Base-by-base conservation (phyloP, 2,329 filamentous ascomycete genomes). In the Xylariaceae sp. region DNA sequence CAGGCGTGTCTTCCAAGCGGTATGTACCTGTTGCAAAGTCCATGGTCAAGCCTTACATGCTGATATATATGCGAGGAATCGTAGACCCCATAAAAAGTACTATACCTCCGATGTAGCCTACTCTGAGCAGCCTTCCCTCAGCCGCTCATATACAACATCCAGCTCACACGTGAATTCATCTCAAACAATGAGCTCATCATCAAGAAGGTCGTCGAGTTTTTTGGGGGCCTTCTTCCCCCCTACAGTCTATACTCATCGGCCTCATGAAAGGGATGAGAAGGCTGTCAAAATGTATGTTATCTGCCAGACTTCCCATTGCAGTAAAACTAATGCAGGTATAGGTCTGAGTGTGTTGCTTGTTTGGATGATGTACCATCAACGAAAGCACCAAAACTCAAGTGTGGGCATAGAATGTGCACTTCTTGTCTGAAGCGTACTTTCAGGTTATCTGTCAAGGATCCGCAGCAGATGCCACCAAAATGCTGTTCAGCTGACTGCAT, bases 331-430 rank as follows among this genome's bases (percentile, higher is more conserved):
- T 36, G 34, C 11, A 37, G 31, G 26, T 40, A 37, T 52, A 89
- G 83, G 44, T 74, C 84, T 34, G 76, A 85, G 55, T 95, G 89
- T 54, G 68, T 89, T 36, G 79, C 78, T 18, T 95, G 89, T 59
- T 67, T 83, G 57, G 83, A 87, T 48, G 81, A 87, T 47, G 66
- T 85, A 2, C 78, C 81, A 1, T 57, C 74, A 9, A 71, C 71
- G 44, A 81, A 79, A 61, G 77, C 83, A 26, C 81, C 81, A 29
- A 86, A 83, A 60, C 76, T 95, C 28, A 76, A 79, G 51, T 95
- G 89, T 60, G 81, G 81, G 3, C 89, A 95, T 63, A 78, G 81
- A 47, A 89, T 91, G 84, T 95, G 89, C 63, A 74, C 85, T 49
- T 62, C 73, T 7, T 95, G 89, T 61, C 69, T 95, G 31, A 84